A percentile compares a stretch with the other conserved stretches of the same genome.
Evolutionary conservation across 2,329 filamentous ascomycete species (phyloP).

Genomic region (Madurella mycetomatis): DNA sequence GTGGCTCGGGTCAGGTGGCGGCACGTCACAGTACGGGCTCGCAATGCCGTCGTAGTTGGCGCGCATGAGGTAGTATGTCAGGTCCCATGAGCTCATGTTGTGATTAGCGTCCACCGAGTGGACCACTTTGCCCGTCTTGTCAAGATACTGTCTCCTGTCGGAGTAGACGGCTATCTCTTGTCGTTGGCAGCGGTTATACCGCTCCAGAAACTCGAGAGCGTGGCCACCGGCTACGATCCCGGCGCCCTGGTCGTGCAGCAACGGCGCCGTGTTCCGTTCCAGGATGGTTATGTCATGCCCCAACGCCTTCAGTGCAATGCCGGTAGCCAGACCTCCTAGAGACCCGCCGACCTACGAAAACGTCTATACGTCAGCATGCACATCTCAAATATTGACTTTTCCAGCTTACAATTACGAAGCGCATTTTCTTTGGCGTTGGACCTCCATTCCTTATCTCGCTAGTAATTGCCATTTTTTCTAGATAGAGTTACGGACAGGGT

Average conservation of each 20-base stretch:
- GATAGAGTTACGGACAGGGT: background rate
- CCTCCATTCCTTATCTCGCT: slow-evolving; percentile 1
- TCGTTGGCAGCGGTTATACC: slow-evolving; percentile 37
- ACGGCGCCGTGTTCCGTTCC: slow-evolving; percentile 38
- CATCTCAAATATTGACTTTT: background rate
- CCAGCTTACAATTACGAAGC: slow-evolving; percentile 17
- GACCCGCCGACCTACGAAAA: slow-evolving; percentile 38
- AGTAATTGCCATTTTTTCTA: background rate
- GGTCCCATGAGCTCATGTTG: slow-evolving; percentile 46
- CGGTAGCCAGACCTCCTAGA: slow-evolving; percentile 37
- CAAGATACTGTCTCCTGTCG: slow-evolving; percentile 32
- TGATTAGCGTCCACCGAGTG: slow-evolving; percentile 35
- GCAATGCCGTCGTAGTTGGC: slow-evolving; percentile 40
- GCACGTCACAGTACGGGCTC: slow-evolving; percentile 31
- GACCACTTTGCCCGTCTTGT: slow-evolving; percentile 31
- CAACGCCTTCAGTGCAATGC: slow-evolving; percentile 37
- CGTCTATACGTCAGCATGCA: slow-evolving; percentile 2
- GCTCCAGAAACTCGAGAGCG: slow-evolving; percentile 38
- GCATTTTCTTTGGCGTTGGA: slow-evolving; percentile 8
- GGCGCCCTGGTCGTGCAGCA: slow-evolving; percentile 46
- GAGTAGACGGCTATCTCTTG: slow-evolving; percentile 31
- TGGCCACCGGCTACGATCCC: slow-evolving; percentile 44
- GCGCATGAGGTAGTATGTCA: slow-evolving; percentile 41
- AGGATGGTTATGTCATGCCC: slow-evolving; percentile 41
- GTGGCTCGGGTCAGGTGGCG: slow-evolving; percentile 23